Percentiles rank a stretch among this genome's conserved stretches.
phyloP scores from a whole-genome alignment of 2,329 filamentous ascomycete genomes.

The Arthrobotrys iridis region DNA sequence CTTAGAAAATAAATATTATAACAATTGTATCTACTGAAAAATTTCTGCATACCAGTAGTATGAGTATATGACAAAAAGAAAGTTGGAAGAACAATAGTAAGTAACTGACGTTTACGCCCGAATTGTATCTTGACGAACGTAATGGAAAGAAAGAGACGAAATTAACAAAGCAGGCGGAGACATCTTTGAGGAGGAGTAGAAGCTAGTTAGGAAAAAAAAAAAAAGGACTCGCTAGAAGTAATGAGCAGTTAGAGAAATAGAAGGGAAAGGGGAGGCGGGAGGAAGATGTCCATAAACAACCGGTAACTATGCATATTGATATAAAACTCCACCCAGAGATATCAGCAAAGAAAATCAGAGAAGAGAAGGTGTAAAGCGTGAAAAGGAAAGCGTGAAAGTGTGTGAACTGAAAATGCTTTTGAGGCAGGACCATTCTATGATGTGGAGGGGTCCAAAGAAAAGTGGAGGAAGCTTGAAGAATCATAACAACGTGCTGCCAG shows the following conservation, averaged over 20 bases:
- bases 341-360: slow-evolving; percentile 31
- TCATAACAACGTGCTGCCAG: slow-evolving; percentile 20
- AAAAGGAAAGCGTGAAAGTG: slow-evolving; percentile 9
- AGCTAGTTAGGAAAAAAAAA: neutral
- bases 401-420: slow-evolving; percentile 38
- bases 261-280: neutral
- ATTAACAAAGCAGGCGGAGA: neutral
- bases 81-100: neutral
- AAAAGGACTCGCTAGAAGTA: slow-evolving; percentile 46
- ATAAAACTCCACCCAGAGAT: slow-evolving; percentile 53
- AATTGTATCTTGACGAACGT: slow-evolving; percentile 38
- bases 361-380: neutral
- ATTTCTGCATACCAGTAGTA: slow-evolving; percentile 32
- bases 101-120: slow-evolving; percentile 22
- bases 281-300: slow-evolving; percentile 35
- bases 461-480: slow-evolving; percentile 36
- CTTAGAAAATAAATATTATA: slow-evolving; percentile 52
- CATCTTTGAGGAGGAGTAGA: slow-evolving; percentile 13
- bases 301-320: slow-evolving; percentile 54
- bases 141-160: slow-evolving; percentile 13
- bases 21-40: slow-evolving; percentile 44
- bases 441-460: slow-evolving; percentile 30
- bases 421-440: slow-evolving; percentile 41
- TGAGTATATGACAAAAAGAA: slow-evolving; percentile 41
- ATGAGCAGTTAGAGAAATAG: slow-evolving; percentile 28